Evolutionary conservation across 2,329 filamentous ascomycete genomes (phyloP), one percentile per base, ranked within the genome.

Genomic region (Hypoxylon sp.): DNA sequence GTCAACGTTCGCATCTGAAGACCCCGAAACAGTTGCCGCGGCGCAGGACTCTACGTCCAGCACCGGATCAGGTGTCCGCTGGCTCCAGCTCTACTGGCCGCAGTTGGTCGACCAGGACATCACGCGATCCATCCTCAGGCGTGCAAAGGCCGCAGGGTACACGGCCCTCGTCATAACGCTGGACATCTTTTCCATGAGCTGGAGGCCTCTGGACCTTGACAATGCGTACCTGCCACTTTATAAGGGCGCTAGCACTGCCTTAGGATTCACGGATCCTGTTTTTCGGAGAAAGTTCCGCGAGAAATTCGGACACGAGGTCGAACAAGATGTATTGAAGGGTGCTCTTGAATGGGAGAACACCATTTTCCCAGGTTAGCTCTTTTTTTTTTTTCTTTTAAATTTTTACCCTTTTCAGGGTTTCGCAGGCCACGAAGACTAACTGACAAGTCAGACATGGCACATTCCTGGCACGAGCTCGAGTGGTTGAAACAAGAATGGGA

Each of bases 21-120:
- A 92, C 60, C 89, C 92, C 73, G 85, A 92, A 51, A 84, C 91
- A 0, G 88, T 87, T 0, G 71, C 79, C 6, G 87, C 86, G 22
- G 48, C 48, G 5, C 28, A 51, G 30, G 48, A 39, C 11, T 51
- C 0, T 17, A 30, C 11, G 15, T 48, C 44, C 6, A 87, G 83
- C 52, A 84, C 84, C 0, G 77, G 22, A 84, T 4, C 85, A 86
- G 0, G 80, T 83, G n/a, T 48, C 30, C 79, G 89, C 10, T 93
- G 89, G 89, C 93, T 84, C 73, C 91, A 93, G 73, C 82, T 93
- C 0, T 93, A 93, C 78, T 92, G 89, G 88, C 90, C 90, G 0
- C 44, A 48, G 44, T 48, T 24, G 24, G 77, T 82, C 19, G 84
- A 86, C 56, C 84, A 92, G 54, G 85, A 88, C 2, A 79, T 92